Percentiles rank a stretch among this genome's conserved stretches.
Conservation (phyloP, 805 yeast species). For the Myxozyma sirexii region DNA sequence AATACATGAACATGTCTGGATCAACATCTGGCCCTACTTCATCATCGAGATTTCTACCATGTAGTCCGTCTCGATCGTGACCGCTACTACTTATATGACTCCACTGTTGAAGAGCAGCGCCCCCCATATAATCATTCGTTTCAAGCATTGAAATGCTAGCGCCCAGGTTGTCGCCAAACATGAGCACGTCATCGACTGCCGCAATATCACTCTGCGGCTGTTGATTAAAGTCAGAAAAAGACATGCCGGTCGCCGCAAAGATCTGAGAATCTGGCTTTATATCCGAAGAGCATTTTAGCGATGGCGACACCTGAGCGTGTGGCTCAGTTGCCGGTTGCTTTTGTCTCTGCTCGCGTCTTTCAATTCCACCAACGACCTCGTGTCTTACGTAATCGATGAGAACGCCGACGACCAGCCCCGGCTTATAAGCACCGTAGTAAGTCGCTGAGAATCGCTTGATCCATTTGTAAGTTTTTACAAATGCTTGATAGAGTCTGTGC, state of each 20-base stretch:
- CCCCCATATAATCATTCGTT: conserved; percentile 15
- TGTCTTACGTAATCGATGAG: conserved; percentile 20
- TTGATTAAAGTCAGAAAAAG: not conserved
- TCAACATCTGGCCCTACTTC: not conserved
- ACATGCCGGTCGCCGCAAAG: not conserved
- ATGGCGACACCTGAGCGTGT: not conserved
- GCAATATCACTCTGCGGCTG: not conserved
- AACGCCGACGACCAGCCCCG: conserved; percentile 8
- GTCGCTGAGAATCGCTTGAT: conserved; percentile 3
- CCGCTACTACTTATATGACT: not conserved
- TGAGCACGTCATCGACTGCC: not conserved
- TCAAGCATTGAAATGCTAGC: conserved; percentile 10
- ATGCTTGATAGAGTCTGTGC: conserved; percentile 28
- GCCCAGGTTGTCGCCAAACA: conserved; percentile 12
- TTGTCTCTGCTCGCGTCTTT: not conserved
- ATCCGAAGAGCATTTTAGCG: not conserved
- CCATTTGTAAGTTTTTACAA: conserved; percentile 20
- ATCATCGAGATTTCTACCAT: not conserved
- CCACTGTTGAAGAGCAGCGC: conserved; percentile 11
- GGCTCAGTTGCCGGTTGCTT: not conserved
- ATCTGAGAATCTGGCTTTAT: not conserved
- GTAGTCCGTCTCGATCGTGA: not conserved
- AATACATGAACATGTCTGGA: not conserved
- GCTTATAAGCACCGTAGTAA: conserved; percentile 25
- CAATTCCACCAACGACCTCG: conserved; percentile 19